Conservation (phyloP, 257 asterid genomes). For the Solanum chilense region DNA sequence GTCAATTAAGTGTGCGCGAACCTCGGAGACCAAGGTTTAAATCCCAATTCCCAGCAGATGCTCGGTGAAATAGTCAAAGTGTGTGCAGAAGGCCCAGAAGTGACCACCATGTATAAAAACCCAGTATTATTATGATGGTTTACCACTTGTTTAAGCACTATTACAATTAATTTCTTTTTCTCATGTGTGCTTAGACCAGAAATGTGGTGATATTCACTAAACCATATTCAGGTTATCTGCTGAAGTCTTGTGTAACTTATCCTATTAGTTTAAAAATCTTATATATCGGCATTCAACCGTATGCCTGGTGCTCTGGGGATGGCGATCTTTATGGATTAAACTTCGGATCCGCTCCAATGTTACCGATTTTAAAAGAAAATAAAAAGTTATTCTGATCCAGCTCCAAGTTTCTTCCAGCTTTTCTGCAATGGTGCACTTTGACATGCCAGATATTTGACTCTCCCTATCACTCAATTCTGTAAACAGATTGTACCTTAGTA, state of each 20-base stretch:
- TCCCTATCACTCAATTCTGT: not conserved
- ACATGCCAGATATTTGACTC: not conserved
- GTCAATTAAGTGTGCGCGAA: not conserved
- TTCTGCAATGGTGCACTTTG: not conserved
- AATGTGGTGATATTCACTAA: not conserved
- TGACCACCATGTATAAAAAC: not conserved
- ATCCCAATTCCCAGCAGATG: not conserved
- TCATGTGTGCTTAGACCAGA: not conserved
- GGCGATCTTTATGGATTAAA: not conserved
- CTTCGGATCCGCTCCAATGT: not conserved
- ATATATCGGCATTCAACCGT: not conserved
- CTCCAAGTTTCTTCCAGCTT: not conserved
- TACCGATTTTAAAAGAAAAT: not conserved
- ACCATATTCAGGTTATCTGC: not conserved
- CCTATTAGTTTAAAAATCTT: not conserved
- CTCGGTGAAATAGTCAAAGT: not conserved
- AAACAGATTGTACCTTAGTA: not conserved
- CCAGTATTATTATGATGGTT: not conserved
- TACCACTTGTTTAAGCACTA: not conserved
- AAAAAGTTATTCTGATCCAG: not conserved
- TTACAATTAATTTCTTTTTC: not conserved
- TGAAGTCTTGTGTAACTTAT: not conserved
- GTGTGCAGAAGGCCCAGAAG: not conserved
- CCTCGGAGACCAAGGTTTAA: not conserved
- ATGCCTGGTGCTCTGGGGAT: not conserved